These are phyloP conservation scores for Endocalyx cinctus DNA, from an alignment of 2,329 filamentous ascomycete genomes.

Conservation along the genomic window DNA sequence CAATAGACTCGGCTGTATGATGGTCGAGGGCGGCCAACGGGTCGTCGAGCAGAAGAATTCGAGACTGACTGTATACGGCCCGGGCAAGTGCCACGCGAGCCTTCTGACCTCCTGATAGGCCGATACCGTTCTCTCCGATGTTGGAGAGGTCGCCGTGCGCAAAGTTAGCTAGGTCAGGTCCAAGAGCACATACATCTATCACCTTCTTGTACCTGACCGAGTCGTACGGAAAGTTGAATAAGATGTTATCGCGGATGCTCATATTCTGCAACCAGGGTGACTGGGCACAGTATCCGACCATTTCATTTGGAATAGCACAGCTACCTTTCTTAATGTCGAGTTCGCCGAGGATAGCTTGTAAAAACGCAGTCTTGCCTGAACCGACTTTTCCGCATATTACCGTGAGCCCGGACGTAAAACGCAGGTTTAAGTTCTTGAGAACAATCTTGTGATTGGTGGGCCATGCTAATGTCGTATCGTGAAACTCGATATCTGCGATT, in stretches of 20 bases:
- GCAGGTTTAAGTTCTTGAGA: slow-evolving; percentile 41
- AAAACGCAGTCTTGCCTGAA: slow-evolving; percentile 56
- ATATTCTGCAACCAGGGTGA: slow-evolving; percentile 63
- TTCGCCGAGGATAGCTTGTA: slow-evolving; percentile 56
- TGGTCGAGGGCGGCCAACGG: slow-evolving; percentile 61
- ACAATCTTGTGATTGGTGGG: slow-evolving; percentile 59
- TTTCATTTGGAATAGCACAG: slow-evolving; percentile 42
- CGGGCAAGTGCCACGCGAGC: slow-evolving; percentile 59
- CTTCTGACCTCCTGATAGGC: slow-evolving; percentile 60
- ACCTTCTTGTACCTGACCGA: slow-evolving; percentile 52
- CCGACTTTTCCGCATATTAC: slow-evolving; percentile 57
- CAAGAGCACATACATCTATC: slow-evolving; percentile 56
- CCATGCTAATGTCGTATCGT: slow-evolving; percentile 72
- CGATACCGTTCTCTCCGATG: slow-evolving; percentile 59
- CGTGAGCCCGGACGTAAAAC: slow-evolving; percentile 46
- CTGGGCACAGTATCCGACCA: slow-evolving; percentile 54
- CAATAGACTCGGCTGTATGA: slow-evolving; percentile 54
- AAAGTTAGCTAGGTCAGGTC: slow-evolving; percentile 52
- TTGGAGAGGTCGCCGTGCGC: slow-evolving; percentile 53
- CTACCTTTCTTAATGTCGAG: slow-evolving; percentile 60
- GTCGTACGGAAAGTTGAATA: slow-evolving; percentile 56
- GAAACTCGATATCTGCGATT: slow-evolving; percentile 46
- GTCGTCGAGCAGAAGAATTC: slow-evolving; percentile 57
- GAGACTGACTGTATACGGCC: slow-evolving; percentile 54
- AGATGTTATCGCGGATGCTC: slow-evolving; percentile 60